These are phyloP conservation scores for Lipomyces kockii DNA, from an alignment of 805 yeast genomes.

Conservation along the genomic window DNA sequence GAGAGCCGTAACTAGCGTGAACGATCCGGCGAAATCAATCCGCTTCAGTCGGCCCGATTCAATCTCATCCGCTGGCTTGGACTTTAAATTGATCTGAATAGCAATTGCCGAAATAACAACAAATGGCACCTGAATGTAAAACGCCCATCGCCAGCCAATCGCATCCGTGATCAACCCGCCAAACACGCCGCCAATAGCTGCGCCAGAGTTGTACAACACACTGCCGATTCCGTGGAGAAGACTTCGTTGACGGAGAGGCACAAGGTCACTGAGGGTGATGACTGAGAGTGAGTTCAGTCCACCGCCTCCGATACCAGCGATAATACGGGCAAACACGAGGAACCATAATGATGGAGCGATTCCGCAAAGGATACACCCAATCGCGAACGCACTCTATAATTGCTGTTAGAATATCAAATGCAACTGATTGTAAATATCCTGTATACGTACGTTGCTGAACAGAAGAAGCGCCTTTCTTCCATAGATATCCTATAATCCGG, in stretches of 20 bases:
- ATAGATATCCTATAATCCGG: conserved; percentile 24
- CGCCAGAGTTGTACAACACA: conserved; percentile 75
- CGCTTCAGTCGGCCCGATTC: conserved; percentile 55
- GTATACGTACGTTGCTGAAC: conserved; percentile 25
- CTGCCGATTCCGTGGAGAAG: conserved; percentile 83
- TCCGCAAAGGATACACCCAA: conserved; percentile 59
- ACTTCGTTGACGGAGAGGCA: conserved; percentile 76
- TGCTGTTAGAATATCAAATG: conserved; percentile 41
- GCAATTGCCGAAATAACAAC: conserved; percentile 48
- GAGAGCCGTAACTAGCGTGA: conserved; percentile 61
- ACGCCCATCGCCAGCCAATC: conserved; percentile 67
- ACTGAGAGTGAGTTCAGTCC: conserved; percentile 79
- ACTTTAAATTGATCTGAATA: conserved; percentile 38
- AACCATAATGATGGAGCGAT: conserved; percentile 43
- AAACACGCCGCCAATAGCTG: conserved; percentile 67
- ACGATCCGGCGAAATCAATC: conserved; percentile 71
- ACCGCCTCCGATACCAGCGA: conserved; percentile 92
- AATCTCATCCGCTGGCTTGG: conserved; percentile 43
- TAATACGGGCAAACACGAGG: conserved; percentile 54
- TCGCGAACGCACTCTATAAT: conserved; percentile 49
- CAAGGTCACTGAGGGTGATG: conserved; percentile 74
- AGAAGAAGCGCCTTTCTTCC: conserved; percentile 34
- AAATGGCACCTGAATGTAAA: conserved; percentile 49
- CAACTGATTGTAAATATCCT: conserved; percentile 47
- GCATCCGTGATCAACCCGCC: conserved; percentile 58